Percentiles rank a stretch among this genome's conserved stretches.
Conservation (phyloP, 306 rosid species). For the Sophora flavescens region DNA sequence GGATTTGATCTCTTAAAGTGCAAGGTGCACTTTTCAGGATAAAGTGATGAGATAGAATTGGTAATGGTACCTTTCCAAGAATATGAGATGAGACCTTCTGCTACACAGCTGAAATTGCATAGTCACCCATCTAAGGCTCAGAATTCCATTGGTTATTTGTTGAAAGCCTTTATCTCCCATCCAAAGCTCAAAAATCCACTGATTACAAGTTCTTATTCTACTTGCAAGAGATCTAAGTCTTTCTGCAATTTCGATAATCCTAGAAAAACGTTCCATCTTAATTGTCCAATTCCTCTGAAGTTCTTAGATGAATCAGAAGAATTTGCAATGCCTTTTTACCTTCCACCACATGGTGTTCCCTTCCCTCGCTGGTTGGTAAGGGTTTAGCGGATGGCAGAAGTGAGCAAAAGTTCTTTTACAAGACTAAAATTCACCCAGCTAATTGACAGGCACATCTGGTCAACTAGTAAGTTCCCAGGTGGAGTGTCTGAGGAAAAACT, state of each 20-base stretch:
- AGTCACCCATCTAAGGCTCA: conserved; percentile 10
- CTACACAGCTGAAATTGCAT: conserved; percentile 6
- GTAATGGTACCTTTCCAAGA: background rate
- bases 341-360: conserved; percentile 21
- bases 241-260: conserved; percentile 34
- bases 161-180: conserved; percentile 13
- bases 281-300: background rate
- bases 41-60: conserved; percentile 11
- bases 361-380: conserved; percentile 27
- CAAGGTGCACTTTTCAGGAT: background rate
- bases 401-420: background rate
- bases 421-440: background rate
- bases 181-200: background rate
- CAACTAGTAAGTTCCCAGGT: conserved; percentile 10
- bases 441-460: conserved; percentile 17
- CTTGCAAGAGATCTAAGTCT: conserved; percentile 15
- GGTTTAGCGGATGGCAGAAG: conserved; percentile 29
- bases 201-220: conserved; percentile 1
- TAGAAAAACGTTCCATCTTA: conserved; percentile 24
- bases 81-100: background rate
- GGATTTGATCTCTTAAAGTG: conserved; percentile 1
- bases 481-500: conserved; percentile 14
- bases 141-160: conserved; percentile 11
- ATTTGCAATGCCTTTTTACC: conserved; percentile 1
- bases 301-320: background rate